Percentiles rank a stretch among this genome's conserved stretches.
Evolutionary conservation across 176 grass and related monocot species (phyloP).

Genomic region (Oryza rufipogon): DNA sequence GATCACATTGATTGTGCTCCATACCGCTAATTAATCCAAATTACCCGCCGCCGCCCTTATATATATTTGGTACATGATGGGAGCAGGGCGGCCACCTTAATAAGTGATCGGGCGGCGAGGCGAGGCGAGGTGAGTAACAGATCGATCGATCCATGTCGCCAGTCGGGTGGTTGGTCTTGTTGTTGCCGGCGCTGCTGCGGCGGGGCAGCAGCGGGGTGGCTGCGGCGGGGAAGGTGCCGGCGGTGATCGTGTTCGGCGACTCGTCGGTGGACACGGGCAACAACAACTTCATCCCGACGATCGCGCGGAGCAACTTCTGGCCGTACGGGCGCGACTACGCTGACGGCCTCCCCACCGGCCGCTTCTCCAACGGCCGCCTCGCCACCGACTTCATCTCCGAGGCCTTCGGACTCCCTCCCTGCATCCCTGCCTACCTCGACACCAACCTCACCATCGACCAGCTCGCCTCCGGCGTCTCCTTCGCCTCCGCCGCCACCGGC

Average conservation of each 20-base stretch:
- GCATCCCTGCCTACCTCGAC: conserved; percentile 77
- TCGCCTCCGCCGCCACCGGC: conserved; percentile 78
- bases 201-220: neutral
- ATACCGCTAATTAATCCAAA: neutral
- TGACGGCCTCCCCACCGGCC: conserved; percentile 59
- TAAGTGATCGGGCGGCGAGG: neutral
- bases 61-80: neutral
- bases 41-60: neutral
- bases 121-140: neutral
- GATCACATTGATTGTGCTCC: neutral
- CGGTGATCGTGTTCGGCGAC: conserved; percentile 75
- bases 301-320: conserved; percentile 69
- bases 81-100: neutral
- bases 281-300: conserved; percentile 72
- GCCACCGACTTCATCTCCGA: conserved; percentile 77
- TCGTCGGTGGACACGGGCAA: conserved; percentile 83
- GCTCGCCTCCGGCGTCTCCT: conserved; percentile 64
- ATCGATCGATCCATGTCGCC: neutral
- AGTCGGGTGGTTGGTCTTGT: neutral
- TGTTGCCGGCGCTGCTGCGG: neutral
- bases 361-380: conserved; percentile 83
- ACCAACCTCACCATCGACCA: conserved; percentile 40
- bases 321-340: conserved; percentile 70
- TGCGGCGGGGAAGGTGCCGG: conserved; percentile 40
- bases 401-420: conserved; percentile 54